Percentiles rank a stretch among this genome's conserved stretches.
phyloP scores from a whole-genome alignment of 163 green algal genomes.

The Volvox carteri region DNA sequence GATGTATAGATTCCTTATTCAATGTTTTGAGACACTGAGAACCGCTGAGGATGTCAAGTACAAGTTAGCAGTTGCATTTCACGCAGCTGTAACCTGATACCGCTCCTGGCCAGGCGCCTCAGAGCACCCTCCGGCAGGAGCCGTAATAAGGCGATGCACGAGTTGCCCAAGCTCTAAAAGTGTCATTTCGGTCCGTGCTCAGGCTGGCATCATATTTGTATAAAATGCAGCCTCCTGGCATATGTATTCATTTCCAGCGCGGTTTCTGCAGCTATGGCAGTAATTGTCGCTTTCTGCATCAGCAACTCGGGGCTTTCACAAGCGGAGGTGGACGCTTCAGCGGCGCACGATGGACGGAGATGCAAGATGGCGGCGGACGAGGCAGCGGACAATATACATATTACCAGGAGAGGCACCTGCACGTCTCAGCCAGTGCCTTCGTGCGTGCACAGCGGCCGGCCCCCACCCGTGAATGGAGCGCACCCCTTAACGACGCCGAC shows the following conservation, averaged over 20 bases:
- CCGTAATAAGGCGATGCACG: no score
- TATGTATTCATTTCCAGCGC: constrained; percentile 32
- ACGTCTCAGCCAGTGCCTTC: not conserved
- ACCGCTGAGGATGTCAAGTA: no score
- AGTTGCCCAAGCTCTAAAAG: no score
- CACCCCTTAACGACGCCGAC: not conserved
- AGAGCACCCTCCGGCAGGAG: no score
- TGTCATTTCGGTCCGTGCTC: no score
- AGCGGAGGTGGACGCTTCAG: not conserved
- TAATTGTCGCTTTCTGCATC: constrained; percentile 26
- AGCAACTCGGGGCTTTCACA: not conserved
- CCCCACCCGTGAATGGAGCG: not conserved
- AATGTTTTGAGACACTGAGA: no score
- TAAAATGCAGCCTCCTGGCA: constrained; percentile 28
- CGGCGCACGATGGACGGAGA: not conserved
- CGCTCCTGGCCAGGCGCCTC: no score
- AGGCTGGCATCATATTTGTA: no score
- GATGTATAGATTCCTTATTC: no score
- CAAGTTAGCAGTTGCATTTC: no score
- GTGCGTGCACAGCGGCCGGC: no score
- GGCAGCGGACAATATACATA: not conserved
- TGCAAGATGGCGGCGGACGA: not conserved
- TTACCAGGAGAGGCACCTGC: constrained; percentile 11
- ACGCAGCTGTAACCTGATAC: no score
- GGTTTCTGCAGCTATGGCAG: constrained; percentile 45